Percentiles rank a stretch among this genome's conserved stretches.
phyloP scores from a whole-genome alignment of 345 rosid species.

The Euphorbia tirucalli region DNA sequence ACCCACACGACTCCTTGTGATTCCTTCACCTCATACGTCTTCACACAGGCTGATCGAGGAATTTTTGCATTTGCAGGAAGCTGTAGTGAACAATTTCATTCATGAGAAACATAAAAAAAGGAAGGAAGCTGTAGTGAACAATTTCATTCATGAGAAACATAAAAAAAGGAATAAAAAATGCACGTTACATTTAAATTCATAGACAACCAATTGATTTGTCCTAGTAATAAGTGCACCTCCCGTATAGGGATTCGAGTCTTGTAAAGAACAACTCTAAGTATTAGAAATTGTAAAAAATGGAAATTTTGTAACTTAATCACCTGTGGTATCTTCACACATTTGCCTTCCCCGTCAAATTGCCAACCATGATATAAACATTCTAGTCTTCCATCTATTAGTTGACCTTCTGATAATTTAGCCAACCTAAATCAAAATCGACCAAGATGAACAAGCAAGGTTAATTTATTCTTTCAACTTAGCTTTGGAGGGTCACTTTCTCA shows the following conservation, averaged over 20 bases:
- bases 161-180: background rate
- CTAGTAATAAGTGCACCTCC: too few relatives aligned
- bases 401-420: conserved; percentile 94
- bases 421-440: conserved; percentile 41
- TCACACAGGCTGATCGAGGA: conserved; percentile 76
- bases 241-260: too few relatives aligned
- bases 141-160: conserved; percentile 2
- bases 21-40: conserved; percentile 64
- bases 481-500: too few relatives aligned
- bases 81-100: conserved; percentile 30
- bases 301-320: conserved; percentile 28
- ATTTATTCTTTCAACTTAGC: too few relatives aligned
- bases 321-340: conserved; percentile 94
- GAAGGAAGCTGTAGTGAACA: conserved; percentile 40
- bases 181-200: too few relatives aligned
- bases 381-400: conserved; percentile 76
- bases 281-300: background rate
- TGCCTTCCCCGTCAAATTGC: conserved; percentile 88
- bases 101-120: background rate
- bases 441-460: too few relatives aligned
- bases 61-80: conserved; percentile 77
- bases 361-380: conserved; percentile 97
- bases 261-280: too few relatives aligned
- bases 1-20: conserved; percentile 96
- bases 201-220: too few relatives aligned